phyloP scores from a whole-genome alignment of 257 asterid species.

The Solanum medicagineum region DNA sequence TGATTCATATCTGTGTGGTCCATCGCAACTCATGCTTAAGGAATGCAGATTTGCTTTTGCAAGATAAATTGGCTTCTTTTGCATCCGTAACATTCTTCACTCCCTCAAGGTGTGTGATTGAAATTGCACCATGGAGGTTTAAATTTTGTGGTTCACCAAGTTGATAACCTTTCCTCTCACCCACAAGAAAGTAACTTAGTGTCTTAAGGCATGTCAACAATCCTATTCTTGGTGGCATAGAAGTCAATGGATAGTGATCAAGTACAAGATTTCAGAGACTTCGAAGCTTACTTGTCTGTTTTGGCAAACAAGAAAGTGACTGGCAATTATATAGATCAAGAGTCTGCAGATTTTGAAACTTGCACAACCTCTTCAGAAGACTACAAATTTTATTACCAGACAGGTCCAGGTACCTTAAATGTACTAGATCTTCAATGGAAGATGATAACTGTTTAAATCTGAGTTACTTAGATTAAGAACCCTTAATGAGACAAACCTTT shows the following conservation, averaged over 20 bases:
- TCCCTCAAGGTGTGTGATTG: constrained; percentile 7
- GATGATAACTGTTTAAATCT: not conserved
- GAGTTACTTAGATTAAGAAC: not conserved
- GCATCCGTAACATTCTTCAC: constrained; percentile 4
- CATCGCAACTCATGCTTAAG: not conserved
- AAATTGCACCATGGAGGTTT: constrained; percentile 7
- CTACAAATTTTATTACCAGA: not conserved
- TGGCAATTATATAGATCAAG: not conserved
- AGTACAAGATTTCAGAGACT: constrained; percentile 1
- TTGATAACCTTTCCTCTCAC: not conserved
- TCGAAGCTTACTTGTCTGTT: not conserved
- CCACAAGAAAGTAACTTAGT: constrained; percentile 10
- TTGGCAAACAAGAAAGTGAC: not conserved
- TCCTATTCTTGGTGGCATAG: constrained; percentile 13
- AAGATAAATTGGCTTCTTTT: constrained; percentile 6
- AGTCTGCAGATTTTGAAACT: constrained; percentile 6
- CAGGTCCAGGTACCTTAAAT: constrained; percentile 1
- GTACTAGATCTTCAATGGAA: not conserved
- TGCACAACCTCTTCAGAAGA: not conserved
- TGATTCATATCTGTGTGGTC: not conserved
- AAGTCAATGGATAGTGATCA: not conserved
- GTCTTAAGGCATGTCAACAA: constrained; percentile 8
- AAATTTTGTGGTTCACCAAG: constrained; percentile 7
- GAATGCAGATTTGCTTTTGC: not conserved
- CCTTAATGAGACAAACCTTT: not conserved